A percentile compares a stretch with the other conserved stretches of the same genome.
Evolutionary conservation across 495 filamentous ascomycete genomes (phyloP).

Genomic region (Tuber calosporum): DNA sequence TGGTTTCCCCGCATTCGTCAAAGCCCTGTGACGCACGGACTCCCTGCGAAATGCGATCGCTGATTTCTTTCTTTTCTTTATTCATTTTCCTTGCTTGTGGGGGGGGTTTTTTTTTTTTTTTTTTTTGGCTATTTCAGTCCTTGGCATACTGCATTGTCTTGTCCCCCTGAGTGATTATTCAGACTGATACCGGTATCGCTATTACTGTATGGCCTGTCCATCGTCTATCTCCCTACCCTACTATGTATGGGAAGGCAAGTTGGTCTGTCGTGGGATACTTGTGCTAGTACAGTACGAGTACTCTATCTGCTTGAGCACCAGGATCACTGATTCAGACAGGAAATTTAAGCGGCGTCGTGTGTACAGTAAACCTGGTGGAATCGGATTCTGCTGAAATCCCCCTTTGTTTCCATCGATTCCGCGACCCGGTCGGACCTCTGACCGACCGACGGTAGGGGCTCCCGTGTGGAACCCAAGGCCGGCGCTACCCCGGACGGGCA

Average conservation of each 20-base stretch:
- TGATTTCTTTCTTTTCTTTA: not conserved
- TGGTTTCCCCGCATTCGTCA: conserved; percentile 24
- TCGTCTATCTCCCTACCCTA: not conserved
- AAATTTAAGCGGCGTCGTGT: not conserved
- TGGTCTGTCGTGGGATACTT: not conserved
- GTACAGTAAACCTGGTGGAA: not conserved
- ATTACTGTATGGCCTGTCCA: too few species aligned
- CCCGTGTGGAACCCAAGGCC: not conserved
- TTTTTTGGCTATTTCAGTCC: not conserved
- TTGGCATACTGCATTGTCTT: not conserved
- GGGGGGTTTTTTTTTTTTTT: too few species aligned
- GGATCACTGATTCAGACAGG: not conserved
- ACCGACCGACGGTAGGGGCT: not conserved
- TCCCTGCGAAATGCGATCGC: conserved; percentile 22
- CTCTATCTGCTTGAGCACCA: not conserved
- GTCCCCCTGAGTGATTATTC: not conserved
- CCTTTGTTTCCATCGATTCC: not conserved
- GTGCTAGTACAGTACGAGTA: too few species aligned
- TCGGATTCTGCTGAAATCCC: not conserved
- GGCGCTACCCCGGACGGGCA: not conserved
- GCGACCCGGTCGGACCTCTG: not conserved
- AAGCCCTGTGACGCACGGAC: conserved; percentile 15
- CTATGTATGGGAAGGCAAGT: not conserved
- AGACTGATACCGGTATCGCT: not conserved
- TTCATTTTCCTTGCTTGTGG: not conserved